Evolutionary conservation across 305 asterid genomes (phyloP), one percentile per base, ranked within the genome.

Genomic region (Stenogyne calaminthoides): DNA sequence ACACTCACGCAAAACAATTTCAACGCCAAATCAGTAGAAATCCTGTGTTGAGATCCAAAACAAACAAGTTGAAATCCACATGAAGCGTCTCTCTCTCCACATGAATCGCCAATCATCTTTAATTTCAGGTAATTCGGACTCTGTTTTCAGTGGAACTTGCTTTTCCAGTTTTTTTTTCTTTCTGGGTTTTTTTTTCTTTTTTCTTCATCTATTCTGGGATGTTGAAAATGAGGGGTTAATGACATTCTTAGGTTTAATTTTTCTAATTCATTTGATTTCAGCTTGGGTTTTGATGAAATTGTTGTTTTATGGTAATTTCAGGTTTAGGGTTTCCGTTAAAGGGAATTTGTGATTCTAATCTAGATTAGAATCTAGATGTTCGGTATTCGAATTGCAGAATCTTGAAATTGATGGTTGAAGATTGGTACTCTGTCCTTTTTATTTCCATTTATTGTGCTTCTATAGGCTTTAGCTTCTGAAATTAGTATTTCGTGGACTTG

Each of bases 31-130:
- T 29, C 1, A 6, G 25, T 5, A 37, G 56, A 20, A 40, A 20
- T 42, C 36, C 44, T 56, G n/a, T 6, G 52, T 58, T 51, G 76
- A 64, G 79, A 80, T 76, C 78, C 79, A 68, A 64, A 57, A 25
- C 29, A 54, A 63, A 69, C 39, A 49, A 9, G 75, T 66, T 70
- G 40, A 55, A 34, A n/a, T 74, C 47, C 85, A 74, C 78, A 32
- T 81, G 80, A 80, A 62, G 64, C 25, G 64, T 69, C 62, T 22
- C 59, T 42, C 74, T 74, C 75, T 46, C 44, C 10, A 15, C 66
- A 59, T 25, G 32, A 67, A 71, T 64, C 81, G 20, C 59, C 58
- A 42, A 18, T 63, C 66, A 4, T 62, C 70, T 44, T 52, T 54
- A 9, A 3, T 49, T 19, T 47, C 71, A 71, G 77, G 69, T 71